Evolutionary conservation across 2,329 filamentous ascomycete species (phyloP).

Genomic region (Neonectria sp.): DNA sequence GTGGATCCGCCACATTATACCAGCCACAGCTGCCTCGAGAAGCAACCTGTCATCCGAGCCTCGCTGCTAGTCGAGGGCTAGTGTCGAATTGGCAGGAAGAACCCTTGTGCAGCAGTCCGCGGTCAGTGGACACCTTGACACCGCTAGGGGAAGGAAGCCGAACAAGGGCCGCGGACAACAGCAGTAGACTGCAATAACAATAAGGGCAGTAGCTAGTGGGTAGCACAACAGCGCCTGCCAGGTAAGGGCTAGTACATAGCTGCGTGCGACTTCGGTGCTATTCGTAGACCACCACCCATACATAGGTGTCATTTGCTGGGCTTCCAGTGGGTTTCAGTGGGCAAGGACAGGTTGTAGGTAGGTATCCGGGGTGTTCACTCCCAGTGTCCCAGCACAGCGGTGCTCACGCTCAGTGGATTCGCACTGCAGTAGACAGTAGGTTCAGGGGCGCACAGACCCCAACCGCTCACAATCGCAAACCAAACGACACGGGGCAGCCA

Average conservation of each 20-base stretch:
- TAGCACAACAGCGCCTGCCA: conserved; percentile 18
- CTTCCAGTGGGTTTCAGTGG: conserved; percentile 20
- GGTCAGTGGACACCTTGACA: conserved; percentile 26
- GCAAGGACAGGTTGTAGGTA: background rate
- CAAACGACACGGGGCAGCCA: conserved; percentile 47
- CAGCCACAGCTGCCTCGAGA: conserved; percentile 1
- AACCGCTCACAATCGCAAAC: conserved; percentile 46
- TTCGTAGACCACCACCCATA: background rate
- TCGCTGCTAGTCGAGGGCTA: conserved; percentile 6
- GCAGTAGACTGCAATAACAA: conserved; percentile 2
- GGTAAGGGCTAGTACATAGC: conserved; percentile 14
- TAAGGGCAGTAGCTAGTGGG: background rate
- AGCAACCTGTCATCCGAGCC: background rate
- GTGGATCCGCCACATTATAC: background rate
- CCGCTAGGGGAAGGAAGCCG: conserved; percentile 41
- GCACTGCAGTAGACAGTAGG: conserved; percentile 1
- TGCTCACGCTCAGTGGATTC: background rate
- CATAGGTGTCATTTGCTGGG: conserved; percentile 2
- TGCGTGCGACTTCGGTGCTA: background rate
- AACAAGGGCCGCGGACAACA: conserved; percentile 36
- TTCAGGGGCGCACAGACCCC: conserved; percentile 43
- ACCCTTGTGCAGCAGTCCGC: conserved; percentile 13
- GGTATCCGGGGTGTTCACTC: background rate
- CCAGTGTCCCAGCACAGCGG: background rate
- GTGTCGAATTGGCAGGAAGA: conserved; percentile 3